Evolutionary conservation across 345 rosid genomes (phyloP).

Genomic region (Leavenworthia alabamica): DNA sequence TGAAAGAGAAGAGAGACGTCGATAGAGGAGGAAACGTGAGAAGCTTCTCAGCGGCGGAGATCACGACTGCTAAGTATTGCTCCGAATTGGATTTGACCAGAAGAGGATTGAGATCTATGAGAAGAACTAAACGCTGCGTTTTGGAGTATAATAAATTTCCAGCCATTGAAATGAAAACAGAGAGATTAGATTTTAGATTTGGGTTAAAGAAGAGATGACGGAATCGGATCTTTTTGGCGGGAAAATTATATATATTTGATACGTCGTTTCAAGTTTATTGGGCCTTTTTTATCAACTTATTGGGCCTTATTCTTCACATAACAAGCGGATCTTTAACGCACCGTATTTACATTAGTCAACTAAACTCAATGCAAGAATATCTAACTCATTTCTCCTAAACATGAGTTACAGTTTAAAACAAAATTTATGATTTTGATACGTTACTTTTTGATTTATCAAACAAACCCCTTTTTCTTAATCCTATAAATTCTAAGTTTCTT

Average conservation of each 20-base stretch:
- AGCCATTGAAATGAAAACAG: conserved; percentile 33
- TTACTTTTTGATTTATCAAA: not conserved
- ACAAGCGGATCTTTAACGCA: not conserved
- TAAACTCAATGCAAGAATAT: not conserved
- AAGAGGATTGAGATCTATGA: conserved; percentile 71
- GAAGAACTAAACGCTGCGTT: conserved; percentile 70
- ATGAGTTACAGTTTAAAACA: not conserved
- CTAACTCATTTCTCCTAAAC: not conserved
- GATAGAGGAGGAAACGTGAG: conserved; percentile 55
- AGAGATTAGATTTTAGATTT: not conserved
- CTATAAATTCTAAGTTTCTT: not conserved
- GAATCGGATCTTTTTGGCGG: conserved; percentile 17
- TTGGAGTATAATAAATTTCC: conserved; percentile 38
- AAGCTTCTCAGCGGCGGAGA: conserved; percentile 49
- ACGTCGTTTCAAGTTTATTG: not conserved
- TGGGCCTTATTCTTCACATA: too few relatives aligned
- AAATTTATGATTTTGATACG: not conserved
- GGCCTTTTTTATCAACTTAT: not conserved
- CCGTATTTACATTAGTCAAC: not conserved
- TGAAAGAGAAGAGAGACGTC: conserved; percentile 65
- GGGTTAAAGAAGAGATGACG: not conserved
- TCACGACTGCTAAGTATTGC: conserved; percentile 38
- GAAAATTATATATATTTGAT: conserved; percentile 7
- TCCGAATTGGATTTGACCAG: conserved; percentile 31
- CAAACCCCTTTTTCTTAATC: too few relatives aligned